A percentile compares a stretch with the other conserved stretches of the same genome.
Evolutionary conservation across 192 early-diverging fungal species (phyloP).

Genomic region (Pilaira anomala): DNA sequence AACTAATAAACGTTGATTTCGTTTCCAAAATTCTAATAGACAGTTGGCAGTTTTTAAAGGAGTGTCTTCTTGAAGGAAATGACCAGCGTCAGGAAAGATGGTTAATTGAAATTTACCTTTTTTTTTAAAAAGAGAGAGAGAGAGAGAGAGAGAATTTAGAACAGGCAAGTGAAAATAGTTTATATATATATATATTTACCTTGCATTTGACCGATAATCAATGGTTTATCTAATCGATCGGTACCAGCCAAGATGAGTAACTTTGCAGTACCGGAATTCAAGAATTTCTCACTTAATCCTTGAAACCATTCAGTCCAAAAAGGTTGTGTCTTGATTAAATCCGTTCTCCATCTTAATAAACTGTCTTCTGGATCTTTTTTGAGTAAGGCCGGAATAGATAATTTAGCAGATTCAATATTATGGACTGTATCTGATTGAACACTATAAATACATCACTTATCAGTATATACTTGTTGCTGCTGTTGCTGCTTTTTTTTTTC

Average conservation of each 20-base stretch:
- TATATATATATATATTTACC: slow-evolving; percentile 44
- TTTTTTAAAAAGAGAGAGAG: neutral
- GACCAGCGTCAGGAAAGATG: slow-evolving; percentile 65
- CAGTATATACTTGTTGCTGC: too few relatives aligned
- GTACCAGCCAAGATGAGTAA: slow-evolving; percentile 69
- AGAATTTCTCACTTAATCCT: slow-evolving; percentile 68
- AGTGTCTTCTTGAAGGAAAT: slow-evolving; percentile 71
- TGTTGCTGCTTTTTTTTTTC: too few relatives aligned
- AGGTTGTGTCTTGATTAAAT: slow-evolving; percentile 56
- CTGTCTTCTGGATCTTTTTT: slow-evolving; percentile 16
- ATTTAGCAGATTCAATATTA: slow-evolving; percentile 62
- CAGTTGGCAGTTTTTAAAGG: slow-evolving; percentile 54
- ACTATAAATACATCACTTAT: slow-evolving; percentile 26
- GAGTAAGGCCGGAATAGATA: slow-evolving; percentile 70
- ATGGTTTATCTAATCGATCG: slow-evolving; percentile 71
- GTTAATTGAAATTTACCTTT: slow-evolving; percentile 71
- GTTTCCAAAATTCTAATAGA: slow-evolving; percentile 65
- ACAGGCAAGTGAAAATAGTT: too few relatives aligned
- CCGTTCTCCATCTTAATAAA: slow-evolving; percentile 56
- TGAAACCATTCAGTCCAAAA: slow-evolving; percentile 72
- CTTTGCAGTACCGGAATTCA: slow-evolving; percentile 56
- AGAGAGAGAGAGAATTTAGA: too few relatives aligned
- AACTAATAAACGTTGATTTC: slow-evolving; percentile 60
- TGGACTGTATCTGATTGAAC: slow-evolving; percentile 60
- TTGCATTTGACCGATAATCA: slow-evolving; percentile 82